Percentiles rank a stretch among this genome's conserved stretches.
phyloP scores from a whole-genome alignment of 1,284 basidiomycete genomes.

The Leccinum cinnamomeum region DNA sequence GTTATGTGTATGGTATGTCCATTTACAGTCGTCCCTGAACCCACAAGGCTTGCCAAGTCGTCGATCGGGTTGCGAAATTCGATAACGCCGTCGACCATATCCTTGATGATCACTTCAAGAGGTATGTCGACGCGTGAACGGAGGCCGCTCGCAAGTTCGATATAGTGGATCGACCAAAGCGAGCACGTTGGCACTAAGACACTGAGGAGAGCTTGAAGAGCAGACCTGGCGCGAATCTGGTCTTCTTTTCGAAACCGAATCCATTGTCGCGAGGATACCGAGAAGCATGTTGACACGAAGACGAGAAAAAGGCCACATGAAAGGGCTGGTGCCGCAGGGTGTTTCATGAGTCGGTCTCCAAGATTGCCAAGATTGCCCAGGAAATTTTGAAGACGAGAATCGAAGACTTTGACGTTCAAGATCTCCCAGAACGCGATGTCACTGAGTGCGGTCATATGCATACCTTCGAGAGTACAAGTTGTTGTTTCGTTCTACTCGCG shows the following conservation, averaged over 20 bases:
- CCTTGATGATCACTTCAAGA: conserved; percentile 28
- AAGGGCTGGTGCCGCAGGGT: neutral
- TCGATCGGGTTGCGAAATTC: conserved; percentile 35
- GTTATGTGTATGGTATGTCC: conserved; percentile 25
- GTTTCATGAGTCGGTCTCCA: neutral
- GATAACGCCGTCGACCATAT: conserved; percentile 29
- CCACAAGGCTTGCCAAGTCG: conserved; percentile 33
- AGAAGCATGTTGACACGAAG: conserved; percentile 7
- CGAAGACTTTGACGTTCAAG: neutral
- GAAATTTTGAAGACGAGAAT: neutral
- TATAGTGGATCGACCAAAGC: conserved; percentile 38
- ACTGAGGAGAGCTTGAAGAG: conserved; percentile 35
- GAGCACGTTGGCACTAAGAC: conserved; percentile 38
- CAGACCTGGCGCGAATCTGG: conserved; percentile 21
- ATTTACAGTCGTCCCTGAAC: conserved; percentile 12
- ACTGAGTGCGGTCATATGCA: conserved; percentile 10
- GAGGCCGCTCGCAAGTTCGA: conserved; percentile 26
- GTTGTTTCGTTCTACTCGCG: too few relatives aligned
- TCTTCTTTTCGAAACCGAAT: conserved; percentile 10
- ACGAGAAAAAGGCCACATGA: conserved; percentile 11
- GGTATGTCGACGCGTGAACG: conserved; percentile 24
- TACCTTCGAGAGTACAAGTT: neutral
- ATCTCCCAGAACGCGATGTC: conserved; percentile 7
- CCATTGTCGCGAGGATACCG: conserved; percentile 4
- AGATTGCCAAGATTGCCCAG: neutral